These are phyloP conservation scores for Astragalus membranaceus DNA, from an alignment of 306 rosid genomes.

Conservation along the genomic window DNA sequence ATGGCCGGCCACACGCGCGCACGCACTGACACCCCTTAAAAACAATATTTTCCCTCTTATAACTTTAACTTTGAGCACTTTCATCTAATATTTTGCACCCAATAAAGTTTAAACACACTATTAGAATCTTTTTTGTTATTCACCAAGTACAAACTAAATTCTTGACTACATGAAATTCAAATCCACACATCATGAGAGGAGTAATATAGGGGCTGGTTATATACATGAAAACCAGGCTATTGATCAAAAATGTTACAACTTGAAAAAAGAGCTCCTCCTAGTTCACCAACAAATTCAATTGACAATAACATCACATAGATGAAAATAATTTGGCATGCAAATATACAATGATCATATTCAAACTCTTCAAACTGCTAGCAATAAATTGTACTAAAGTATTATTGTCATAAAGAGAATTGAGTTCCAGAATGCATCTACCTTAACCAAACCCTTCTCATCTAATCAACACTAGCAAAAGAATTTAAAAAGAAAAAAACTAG, in stretches of 20 bases:
- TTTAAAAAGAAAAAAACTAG: constrained; percentile 1
- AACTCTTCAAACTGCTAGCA: neutral
- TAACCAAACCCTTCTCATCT: constrained; percentile 1
- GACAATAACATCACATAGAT: neutral
- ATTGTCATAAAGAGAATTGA: constrained; percentile 8
- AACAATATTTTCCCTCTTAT: too few species aligned
- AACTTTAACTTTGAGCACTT: too few species aligned
- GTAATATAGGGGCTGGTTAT: neutral
- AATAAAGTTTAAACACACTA: too few species aligned
- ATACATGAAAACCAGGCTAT: neutral
- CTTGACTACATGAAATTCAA: too few species aligned
- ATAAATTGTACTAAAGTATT: constrained; percentile 12
- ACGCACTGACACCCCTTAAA: too few species aligned
- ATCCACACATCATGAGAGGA: too few species aligned
- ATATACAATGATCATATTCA: constrained; percentile 4
- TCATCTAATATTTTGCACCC: too few species aligned
- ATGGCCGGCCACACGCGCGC: too few species aligned
- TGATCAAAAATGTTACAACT: neutral
- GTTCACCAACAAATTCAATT: neutral
- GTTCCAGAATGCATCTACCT: constrained; percentile 8
- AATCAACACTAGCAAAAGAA: neutral
- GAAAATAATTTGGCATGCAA: neutral
- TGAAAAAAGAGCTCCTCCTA: neutral
- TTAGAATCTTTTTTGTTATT: neutral
- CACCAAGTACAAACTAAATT: neutral